A percentile compares a stretch with the other conserved stretches of the same genome.
These are phyloP conservation scores for Paraurostyla sp. DNA, from an alignment of 73 alveolate genomes.

Conservation along the genomic window DNA sequence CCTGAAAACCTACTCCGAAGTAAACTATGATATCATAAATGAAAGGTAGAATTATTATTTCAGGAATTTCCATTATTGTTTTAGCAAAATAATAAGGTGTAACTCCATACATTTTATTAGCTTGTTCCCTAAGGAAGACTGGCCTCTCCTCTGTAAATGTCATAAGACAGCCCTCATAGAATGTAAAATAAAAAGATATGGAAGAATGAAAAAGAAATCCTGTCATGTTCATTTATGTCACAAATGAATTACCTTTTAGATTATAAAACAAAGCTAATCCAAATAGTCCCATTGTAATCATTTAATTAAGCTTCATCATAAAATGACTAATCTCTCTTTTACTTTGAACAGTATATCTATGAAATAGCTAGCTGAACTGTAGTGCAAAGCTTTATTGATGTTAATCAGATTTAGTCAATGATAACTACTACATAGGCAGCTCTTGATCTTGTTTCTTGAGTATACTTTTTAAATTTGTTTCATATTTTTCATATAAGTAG, in stretches of 20 bases:
- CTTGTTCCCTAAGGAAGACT: slow-evolving; percentile 81
- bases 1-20: slow-evolving; percentile 55
- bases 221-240: neutral
- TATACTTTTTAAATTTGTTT: neutral
- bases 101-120: slow-evolving; percentile 74
- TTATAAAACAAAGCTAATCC: no score
- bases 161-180: neutral
- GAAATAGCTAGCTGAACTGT: no score
- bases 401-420: neutral
- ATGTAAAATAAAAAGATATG: no score
- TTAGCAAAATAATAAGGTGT: slow-evolving; percentile 76
- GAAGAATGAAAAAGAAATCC: neutral
- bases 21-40: slow-evolving; percentile 14
- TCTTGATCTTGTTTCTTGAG: neutral
- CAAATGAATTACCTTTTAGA: no score
- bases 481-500: neutral
- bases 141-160: slow-evolving; percentile 77
- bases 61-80: slow-evolving; percentile 77
- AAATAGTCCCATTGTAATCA: no score
- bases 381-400: no score
- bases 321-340: no score
- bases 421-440: neutral
- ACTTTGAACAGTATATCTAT: no score
- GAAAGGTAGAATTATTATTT: slow-evolving; percentile 22
- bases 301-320: no score